Evolutionary conservation across 768 basidiomycete genomes (phyloP).

Genomic region (Lyophyllum decastes): DNA sequence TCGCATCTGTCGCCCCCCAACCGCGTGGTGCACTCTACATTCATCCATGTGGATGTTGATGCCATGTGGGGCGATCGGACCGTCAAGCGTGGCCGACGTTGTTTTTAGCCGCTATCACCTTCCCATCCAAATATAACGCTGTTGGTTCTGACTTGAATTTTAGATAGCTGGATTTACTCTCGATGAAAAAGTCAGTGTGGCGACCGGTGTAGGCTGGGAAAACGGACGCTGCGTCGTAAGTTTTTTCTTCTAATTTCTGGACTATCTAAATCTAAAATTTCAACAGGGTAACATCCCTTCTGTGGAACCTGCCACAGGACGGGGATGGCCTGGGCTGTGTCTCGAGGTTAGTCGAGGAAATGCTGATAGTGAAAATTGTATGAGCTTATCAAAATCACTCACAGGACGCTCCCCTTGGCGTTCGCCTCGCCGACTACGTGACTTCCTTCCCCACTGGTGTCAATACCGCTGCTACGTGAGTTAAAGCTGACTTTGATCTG

Average conservation of each 20-base stretch:
- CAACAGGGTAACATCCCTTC: conserved; percentile 57
- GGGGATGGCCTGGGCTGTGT: conserved; percentile 70
- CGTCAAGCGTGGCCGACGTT: neutral
- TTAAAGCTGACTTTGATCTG: conserved; percentile 4
- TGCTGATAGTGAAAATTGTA: neutral
- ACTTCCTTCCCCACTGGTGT: conserved; percentile 85
- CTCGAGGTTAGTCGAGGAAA: conserved; percentile 49
- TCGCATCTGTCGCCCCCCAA: neutral
- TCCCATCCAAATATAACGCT: neutral
- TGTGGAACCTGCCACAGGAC: conserved; percentile 39
- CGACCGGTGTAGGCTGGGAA: conserved; percentile 70
- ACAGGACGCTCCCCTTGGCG: conserved; percentile 75
- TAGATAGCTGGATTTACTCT: conserved; percentile 53
- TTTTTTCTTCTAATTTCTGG: neutral
- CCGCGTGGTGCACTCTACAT: no score
- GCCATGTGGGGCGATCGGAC: neutral
- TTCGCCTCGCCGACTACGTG: conserved; percentile 72
- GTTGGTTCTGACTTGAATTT: conserved; percentile 11
- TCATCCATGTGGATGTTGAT: neutral
- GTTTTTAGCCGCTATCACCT: neutral
- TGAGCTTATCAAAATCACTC: neutral
- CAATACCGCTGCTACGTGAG: conserved; percentile 79
- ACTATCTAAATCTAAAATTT: neutral
- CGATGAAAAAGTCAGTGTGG: conserved; percentile 64
- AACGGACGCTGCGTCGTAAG: conserved; percentile 68